These are phyloP conservation scores for Podospora pseudocomata DNA, from an alignment of 495 filamentous ascomycete species.

Conservation along the genomic window DNA sequence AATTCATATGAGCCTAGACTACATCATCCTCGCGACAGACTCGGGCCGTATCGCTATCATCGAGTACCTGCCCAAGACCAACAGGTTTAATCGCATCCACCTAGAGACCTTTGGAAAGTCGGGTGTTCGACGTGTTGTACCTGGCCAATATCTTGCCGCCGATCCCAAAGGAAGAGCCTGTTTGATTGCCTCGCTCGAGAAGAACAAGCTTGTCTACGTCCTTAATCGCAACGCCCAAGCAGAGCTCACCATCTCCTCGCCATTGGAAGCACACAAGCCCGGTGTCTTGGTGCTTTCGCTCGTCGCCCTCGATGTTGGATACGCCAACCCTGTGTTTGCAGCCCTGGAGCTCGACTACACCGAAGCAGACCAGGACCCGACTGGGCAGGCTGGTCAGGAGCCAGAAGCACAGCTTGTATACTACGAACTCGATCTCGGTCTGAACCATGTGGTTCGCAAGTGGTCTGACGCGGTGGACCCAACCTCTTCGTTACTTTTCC, in stretches of 20 bases:
- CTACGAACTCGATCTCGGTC: constrained; percentile 92
- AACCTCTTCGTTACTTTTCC: constrained; percentile 84
- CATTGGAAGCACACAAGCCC: constrained; percentile 95
- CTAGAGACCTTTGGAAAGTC: constrained; percentile 98
- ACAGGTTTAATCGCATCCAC: constrained; percentile 84
- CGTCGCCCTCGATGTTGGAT: constrained; percentile 85
- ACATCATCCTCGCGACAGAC: constrained; percentile 91
- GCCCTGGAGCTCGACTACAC: constrained; percentile 90
- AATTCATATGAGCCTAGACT: constrained; percentile 60
- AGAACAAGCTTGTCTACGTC: constrained; percentile 99
- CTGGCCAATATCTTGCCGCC: constrained; percentile 89
- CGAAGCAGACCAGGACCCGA: constrained; percentile 86
- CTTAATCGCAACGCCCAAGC: constrained; percentile 92
- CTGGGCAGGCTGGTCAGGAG: constrained; percentile 75
- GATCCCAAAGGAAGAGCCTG: constrained; percentile 96
- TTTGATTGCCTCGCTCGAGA: constrained; percentile 89
- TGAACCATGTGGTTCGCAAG: constrained; percentile 95
- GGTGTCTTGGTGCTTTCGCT: constrained; percentile 87
- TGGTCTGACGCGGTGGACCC: constrained; percentile 94
- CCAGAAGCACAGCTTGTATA: constrained; percentile 90
- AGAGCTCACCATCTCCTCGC: constrained; percentile 92
- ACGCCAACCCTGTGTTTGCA: constrained; percentile 95
- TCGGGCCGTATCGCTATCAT: constrained; percentile 91
- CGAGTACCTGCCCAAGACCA: constrained; percentile 84
- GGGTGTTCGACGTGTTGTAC: constrained; percentile 88